Conservation (phyloP, 2,329 filamentous ascomycete species). For the Aspergillus neoniger region DNA sequence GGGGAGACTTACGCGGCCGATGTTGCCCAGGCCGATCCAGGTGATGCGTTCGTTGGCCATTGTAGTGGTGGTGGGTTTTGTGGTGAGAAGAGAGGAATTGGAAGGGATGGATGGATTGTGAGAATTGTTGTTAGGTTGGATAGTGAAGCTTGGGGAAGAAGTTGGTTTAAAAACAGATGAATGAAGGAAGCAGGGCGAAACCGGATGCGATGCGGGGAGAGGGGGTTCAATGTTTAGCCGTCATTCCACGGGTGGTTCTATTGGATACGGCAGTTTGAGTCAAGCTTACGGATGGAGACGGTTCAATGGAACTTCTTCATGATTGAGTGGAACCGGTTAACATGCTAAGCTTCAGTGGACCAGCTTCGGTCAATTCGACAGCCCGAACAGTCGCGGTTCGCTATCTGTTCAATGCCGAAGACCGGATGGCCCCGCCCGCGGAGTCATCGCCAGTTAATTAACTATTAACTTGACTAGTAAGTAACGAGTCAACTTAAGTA, state of each 20-base stretch:
- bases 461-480: no score
- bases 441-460: no score
- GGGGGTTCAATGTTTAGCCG: background rate
- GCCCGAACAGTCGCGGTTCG: background rate
- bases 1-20: slow-evolving; percentile 67
- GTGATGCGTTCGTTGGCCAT: slow-evolving; percentile 41
- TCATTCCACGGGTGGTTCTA: background rate
- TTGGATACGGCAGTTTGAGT: background rate
- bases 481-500: no score
- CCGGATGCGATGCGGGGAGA: slow-evolving; percentile 7
- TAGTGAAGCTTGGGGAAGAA: background rate
- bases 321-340: no score
- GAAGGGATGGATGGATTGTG: background rate
- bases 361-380: no score
- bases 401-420: background rate
- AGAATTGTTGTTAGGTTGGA: background rate
- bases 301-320: no score
- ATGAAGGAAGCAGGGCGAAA: background rate
- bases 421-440: background rate
- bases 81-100: background rate
- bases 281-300: background rate
- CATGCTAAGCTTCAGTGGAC: background rate
- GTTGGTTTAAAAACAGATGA: background rate
- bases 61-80: background rate
- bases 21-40: slow-evolving; percentile 85